A percentile compares a stretch with the other conserved stretches of the same genome.
These are phyloP conservation scores for Phalaenopsis hybrid DNA, from an alignment of 116 monocot species.

Conservation along the genomic window DNA sequence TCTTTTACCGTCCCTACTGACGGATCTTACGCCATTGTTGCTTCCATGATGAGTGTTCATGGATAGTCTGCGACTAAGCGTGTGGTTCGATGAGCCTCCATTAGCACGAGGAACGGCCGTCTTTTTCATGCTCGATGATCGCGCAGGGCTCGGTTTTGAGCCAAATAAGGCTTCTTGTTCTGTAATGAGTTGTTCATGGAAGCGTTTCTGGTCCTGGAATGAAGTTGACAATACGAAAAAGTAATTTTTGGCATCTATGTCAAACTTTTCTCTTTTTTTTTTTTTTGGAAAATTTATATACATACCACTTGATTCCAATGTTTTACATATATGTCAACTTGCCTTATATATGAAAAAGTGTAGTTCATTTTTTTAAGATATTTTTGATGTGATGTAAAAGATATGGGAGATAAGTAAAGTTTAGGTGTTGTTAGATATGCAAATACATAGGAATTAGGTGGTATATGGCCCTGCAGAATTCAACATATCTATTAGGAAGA, in stretches of 20 bases:
- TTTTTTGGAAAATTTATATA: too few relatives aligned
- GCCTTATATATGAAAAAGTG: too few relatives aligned
- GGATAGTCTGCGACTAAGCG: constrained; percentile 52
- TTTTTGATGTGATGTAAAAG: too few relatives aligned
- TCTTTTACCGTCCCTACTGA: constrained; percentile 57
- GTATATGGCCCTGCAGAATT: background rate
- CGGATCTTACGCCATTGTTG: constrained; percentile 30
- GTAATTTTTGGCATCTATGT: background rate
- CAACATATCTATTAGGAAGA: background rate
- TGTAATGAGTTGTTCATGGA: constrained; percentile 25
- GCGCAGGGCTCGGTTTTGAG: constrained; percentile 32
- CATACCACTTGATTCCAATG: background rate
- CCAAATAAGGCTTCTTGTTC: constrained; percentile 39
- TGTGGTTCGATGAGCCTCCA: constrained; percentile 14
- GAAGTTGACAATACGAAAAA: background rate
- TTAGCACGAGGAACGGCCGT: constrained; percentile 44
- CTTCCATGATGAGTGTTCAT: constrained; percentile 17
- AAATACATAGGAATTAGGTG: too few relatives aligned
- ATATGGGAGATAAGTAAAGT: too few relatives aligned
- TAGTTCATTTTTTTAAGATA: too few relatives aligned
- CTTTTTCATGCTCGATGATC: constrained; percentile 44
- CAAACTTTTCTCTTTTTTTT: too few relatives aligned
- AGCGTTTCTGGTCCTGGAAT: constrained; percentile 47
- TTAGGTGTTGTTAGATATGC: too few relatives aligned
- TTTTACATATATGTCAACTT: background rate